phyloP scores from a whole-genome alignment of 257 asterid genomes.

The Jasminum sambac region DNA sequence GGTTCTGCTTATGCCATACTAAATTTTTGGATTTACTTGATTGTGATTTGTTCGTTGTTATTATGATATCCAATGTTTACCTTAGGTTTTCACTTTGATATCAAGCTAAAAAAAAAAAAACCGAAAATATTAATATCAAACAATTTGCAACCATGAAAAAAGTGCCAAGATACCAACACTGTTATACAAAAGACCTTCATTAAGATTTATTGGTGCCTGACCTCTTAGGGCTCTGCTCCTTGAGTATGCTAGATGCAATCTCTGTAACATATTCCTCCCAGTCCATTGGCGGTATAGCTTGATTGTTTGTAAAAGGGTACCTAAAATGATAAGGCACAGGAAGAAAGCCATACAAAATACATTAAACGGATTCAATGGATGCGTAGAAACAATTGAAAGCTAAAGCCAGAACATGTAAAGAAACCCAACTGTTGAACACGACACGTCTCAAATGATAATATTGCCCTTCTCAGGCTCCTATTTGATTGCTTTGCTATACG shows the following conservation, averaged over 20 bases:
- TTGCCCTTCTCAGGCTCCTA: conserved; percentile 90
- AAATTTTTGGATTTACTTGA: not conserved
- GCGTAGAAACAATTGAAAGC: conserved; percentile 6
- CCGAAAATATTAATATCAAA: not conserved
- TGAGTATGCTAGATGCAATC: conserved; percentile 84
- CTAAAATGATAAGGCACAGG: conserved; percentile 36
- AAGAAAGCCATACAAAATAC: conserved; percentile 10
- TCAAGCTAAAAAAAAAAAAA: not conserved
- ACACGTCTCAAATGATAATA: conserved; percentile 85
- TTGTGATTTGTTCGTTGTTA: not conserved
- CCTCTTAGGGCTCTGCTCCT: conserved; percentile 98
- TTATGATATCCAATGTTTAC: not conserved
- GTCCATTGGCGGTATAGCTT: conserved; percentile 83
- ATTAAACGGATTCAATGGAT: conserved; percentile 10
- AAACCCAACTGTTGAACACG: conserved; percentile 87
- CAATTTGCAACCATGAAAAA: not conserved
- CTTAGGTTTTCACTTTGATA: not conserved
- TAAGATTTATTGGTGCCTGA: conserved; percentile 30
- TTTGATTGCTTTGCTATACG: conserved; percentile 84
- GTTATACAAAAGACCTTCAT: conserved; percentile 1
- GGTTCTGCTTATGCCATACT: not conserved
- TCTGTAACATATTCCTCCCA: conserved; percentile 96
- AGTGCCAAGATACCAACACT: not conserved
- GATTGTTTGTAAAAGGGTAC: conserved; percentile 83
- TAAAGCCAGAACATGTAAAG: conserved; percentile 16